phyloP scores from a whole-genome alignment of 2,329 filamentous ascomycete genomes.

The Drechslera avenae region DNA sequence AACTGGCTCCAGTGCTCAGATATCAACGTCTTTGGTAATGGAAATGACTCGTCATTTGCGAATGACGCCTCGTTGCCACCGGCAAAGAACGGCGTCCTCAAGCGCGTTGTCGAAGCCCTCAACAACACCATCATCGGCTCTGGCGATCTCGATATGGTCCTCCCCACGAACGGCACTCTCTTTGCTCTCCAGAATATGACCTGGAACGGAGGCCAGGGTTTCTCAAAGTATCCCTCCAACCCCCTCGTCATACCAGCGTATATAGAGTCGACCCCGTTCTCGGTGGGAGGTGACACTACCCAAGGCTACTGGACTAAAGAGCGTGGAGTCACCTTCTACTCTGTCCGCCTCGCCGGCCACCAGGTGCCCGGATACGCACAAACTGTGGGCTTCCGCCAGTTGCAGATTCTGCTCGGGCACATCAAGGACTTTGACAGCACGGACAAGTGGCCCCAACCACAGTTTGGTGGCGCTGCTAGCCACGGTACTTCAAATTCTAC shows the following conservation, averaged over 20 bases:
- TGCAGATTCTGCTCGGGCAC: constrained; percentile 52
- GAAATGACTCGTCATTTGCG: constrained; percentile 20
- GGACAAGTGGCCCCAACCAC: constrained; percentile 26
- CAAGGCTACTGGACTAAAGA: constrained; percentile 52
- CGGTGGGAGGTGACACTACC: constrained; percentile 49
- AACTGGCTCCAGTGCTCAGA: constrained; percentile 52
- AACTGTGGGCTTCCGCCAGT: constrained; percentile 49
- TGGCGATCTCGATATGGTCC: constrained; percentile 56
- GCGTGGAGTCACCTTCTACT: constrained; percentile 55
- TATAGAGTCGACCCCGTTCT: constrained; percentile 48
- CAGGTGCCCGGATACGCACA: constrained; percentile 53
- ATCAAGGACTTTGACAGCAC: constrained; percentile 46
- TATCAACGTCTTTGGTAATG: constrained; percentile 51
- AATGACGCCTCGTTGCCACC: constrained; percentile 48
- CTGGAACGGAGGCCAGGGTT: constrained; percentile 57
- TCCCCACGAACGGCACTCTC: constrained; percentile 58
- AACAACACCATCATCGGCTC: constrained; percentile 59
- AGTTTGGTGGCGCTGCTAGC: no score
- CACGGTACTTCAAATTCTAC: no score
- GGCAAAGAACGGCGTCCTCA: constrained; percentile 50
- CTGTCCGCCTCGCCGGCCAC: constrained; percentile 50
- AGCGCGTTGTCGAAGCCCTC: constrained; percentile 57
- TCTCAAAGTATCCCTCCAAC: constrained; percentile 50
- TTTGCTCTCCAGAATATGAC: constrained; percentile 61
- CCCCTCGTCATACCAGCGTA: constrained; percentile 54